Evolutionary conservation across 2,329 filamentous ascomycete genomes (phyloP).

Genomic region (Pseudogymnoascus sp.): DNA sequence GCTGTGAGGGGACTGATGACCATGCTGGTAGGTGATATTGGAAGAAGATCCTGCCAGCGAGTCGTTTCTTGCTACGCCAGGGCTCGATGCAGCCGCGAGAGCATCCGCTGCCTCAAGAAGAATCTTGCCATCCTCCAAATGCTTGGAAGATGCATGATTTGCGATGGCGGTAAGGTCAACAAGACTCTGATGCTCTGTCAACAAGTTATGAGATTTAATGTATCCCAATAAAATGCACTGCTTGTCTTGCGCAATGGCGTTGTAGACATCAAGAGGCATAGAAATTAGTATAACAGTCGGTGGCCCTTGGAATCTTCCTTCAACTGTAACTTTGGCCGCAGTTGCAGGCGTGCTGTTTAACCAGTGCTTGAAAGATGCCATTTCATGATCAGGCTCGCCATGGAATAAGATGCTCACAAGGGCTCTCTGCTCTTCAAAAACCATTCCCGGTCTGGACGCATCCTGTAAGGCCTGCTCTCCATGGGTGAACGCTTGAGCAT

Average conservation of each 20-base stretch:
- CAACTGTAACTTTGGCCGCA: slow-evolving; percentile 50
- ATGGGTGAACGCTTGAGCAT: slow-evolving; percentile 15
- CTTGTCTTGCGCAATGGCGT: slow-evolving; percentile 55
- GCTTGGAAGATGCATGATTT: slow-evolving; percentile 37
- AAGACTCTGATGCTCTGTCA: slow-evolving; percentile 51
- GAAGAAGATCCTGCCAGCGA: slow-evolving; percentile 23
- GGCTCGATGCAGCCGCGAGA: slow-evolving; percentile 23
- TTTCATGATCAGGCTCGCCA: slow-evolving; percentile 55
- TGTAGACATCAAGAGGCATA: slow-evolving; percentile 56
- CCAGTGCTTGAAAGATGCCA: slow-evolving; percentile 59
- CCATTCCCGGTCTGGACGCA: slow-evolving; percentile 37
- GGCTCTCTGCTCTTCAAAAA: slow-evolving; percentile 54
- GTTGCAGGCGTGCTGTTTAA: slow-evolving; percentile 49
- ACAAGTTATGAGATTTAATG: slow-evolving; percentile 59
- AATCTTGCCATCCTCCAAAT: slow-evolving; percentile 49
- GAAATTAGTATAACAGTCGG: slow-evolving; percentile 59
- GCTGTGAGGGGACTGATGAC: background rate
- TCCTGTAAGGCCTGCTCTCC: slow-evolving; percentile 20
- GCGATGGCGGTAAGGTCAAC: slow-evolving; percentile 38
- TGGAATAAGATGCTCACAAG: slow-evolving; percentile 59
- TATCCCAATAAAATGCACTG: slow-evolving; percentile 58
- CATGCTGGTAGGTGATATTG: slow-evolving; percentile 7
- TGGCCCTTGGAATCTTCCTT: slow-evolving; percentile 59
- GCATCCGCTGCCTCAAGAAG: slow-evolving; percentile 36
- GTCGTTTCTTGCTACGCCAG: slow-evolving; percentile 35